A percentile compares a stretch with the other conserved stretches of the same genome.
These are phyloP conservation scores for Fusarium circinatum DNA, from an alignment of 2,329 filamentous ascomycete species.

Conservation along the genomic window DNA sequence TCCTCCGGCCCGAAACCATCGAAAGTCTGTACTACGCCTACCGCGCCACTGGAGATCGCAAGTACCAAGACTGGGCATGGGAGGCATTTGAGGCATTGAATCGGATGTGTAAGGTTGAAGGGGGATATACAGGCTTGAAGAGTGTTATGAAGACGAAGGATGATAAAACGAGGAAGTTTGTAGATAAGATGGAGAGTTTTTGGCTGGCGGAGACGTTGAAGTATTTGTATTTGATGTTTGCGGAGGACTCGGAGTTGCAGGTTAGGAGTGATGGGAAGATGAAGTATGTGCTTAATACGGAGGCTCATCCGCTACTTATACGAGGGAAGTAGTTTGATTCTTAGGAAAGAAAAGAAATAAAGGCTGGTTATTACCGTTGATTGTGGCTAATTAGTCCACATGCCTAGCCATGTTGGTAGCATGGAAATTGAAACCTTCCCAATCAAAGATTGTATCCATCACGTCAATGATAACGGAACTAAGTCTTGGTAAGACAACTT, in stretches of 20 bases:
- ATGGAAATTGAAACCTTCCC: too few species aligned
- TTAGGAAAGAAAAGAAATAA: too few species aligned
- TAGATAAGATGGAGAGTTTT: constrained; percentile 40
- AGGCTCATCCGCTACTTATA: constrained; percentile 25
- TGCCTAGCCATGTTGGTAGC: rapidly evolving
- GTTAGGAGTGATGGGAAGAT: constrained; percentile 28
- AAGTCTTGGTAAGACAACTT: rapidly evolving
- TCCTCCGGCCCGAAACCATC: constrained; percentile 29
- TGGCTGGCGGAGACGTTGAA: constrained; percentile 38
- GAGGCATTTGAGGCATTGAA: constrained; percentile 21
- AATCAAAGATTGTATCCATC: rapidly evolving
- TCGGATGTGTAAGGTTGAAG: constrained; percentile 10
- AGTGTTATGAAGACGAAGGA: constrained; percentile 17
- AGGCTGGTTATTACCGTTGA: rapidly evolving
- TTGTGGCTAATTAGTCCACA: rapidly evolving
- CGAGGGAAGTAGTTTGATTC: background rate
- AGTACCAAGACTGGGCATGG: constrained; percentile 35
- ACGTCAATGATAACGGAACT: rapidly evolving
- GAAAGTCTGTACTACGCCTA: constrained; percentile 37
- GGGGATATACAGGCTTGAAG: constrained; percentile 6
- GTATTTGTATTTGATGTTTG: constrained; percentile 36
- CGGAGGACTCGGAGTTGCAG: constrained; percentile 29
- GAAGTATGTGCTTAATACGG: constrained; percentile 33
- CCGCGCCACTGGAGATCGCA: constrained; percentile 22
- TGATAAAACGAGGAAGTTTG: background rate